Conservation (phyloP, 352 stramenopile species). For the Phytophthora capsici region DNA sequence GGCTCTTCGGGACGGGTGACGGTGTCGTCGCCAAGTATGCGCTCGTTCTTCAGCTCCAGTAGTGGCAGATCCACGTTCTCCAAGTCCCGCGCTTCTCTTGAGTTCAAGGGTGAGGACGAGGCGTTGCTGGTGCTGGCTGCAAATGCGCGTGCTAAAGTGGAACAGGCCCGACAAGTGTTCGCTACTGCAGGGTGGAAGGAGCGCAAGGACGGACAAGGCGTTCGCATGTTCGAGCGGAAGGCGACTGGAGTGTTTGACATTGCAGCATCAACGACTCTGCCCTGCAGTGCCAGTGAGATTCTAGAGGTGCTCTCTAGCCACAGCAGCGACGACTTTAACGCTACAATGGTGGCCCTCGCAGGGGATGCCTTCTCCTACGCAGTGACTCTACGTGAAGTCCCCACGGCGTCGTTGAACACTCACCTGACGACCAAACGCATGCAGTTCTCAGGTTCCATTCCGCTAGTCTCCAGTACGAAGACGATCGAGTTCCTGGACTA, state of each 20-base stretch:
- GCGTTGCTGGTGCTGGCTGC: constrained; percentile 26
- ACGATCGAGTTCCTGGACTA: constrained; percentile 45
- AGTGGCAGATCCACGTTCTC: constrained; percentile 22
- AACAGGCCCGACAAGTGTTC: constrained; percentile 15
- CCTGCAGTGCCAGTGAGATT: constrained; percentile 40
- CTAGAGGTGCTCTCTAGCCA: constrained; percentile 38
- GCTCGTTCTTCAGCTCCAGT: constrained; percentile 40
- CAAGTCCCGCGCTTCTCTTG: constrained; percentile 12
- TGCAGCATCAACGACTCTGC: constrained; percentile 28
- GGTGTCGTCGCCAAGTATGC: constrained; percentile 21
- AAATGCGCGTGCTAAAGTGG: constrained; percentile 23
- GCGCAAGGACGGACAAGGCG: constrained; percentile 38
- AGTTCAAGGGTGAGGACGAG: constrained; percentile 33
- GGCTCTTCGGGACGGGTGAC: constrained; percentile 10
- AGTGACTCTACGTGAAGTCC: constrained; percentile 40
- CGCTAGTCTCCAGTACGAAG: constrained; percentile 35
- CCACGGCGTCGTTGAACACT: constrained; percentile 10
- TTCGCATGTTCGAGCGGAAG: constrained; percentile 40
- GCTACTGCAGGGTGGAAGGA: constrained; percentile 34
- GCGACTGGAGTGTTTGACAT: constrained; percentile 25
- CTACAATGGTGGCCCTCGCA: constrained; percentile 43
- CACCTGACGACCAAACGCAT: constrained; percentile 43
- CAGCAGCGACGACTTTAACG: constrained; percentile 48
- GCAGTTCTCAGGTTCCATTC: constrained; percentile 34
- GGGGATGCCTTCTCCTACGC: constrained; percentile 44